Percentiles rank a stretch among this genome's conserved stretches.
Conservation (phyloP, 257 asterid genomes). For the Jacaranda mimosifolia region DNA sequence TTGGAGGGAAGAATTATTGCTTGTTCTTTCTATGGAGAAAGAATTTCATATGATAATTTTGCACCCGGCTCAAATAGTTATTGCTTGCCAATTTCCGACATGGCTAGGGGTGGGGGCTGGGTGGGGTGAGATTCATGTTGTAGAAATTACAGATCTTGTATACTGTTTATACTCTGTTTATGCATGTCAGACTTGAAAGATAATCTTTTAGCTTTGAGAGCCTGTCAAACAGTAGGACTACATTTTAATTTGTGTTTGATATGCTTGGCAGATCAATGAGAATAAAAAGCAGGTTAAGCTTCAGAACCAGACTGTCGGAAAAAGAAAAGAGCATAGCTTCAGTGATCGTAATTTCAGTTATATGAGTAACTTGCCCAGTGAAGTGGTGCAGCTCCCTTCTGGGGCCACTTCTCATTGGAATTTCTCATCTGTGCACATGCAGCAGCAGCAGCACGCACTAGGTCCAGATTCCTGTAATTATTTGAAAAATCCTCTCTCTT, state of each 20-base stretch:
- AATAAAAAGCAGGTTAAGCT: constrained; percentile 57
- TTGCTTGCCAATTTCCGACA: not conserved
- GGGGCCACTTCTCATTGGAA: constrained; percentile 49
- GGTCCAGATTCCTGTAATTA: constrained; percentile 52
- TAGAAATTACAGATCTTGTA: not conserved
- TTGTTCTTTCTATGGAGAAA: not conserved
- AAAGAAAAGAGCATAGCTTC: constrained; percentile 47
- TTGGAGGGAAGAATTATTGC: constrained; percentile 30
- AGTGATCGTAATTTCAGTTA: constrained; percentile 46
- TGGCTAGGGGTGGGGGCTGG: not conserved
- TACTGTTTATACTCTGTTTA: constrained; percentile 11
- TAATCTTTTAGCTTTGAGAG: not conserved
- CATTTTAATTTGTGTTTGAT: constrained; percentile 25
- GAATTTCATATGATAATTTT: not conserved
- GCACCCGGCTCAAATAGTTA: not conserved
- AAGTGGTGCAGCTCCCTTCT: constrained; percentile 47
- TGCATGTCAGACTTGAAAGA: not conserved
- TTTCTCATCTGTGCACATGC: constrained; percentile 41
- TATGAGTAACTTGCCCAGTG: constrained; percentile 47
- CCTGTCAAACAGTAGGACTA: constrained; percentile 5
- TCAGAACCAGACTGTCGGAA: constrained; percentile 48
- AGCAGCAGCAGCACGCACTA: constrained; percentile 41
- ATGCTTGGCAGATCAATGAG: constrained; percentile 56
- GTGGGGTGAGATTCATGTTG: not conserved
- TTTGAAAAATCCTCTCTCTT: constrained; percentile 49